A percentile compares a stretch with the other conserved stretches of the same genome.
Conservation (phyloP, 2,329 filamentous ascomycete genomes). For the Colletotrichum theobromicola region DNA sequence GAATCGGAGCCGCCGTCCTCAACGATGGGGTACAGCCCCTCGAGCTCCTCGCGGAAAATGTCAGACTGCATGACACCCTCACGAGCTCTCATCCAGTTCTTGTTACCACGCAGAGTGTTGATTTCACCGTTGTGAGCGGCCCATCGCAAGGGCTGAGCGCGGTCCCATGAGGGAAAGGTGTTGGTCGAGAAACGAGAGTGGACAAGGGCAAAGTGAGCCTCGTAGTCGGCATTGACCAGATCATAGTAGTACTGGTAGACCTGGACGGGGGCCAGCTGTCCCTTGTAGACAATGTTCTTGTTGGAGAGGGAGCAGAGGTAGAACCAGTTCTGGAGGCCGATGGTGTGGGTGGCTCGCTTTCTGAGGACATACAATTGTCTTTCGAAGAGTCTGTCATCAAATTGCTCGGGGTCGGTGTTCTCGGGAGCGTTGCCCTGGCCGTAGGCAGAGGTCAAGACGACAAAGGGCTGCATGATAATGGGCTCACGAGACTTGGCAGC, state of each 20-base stretch:
- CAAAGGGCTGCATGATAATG: conserved; percentile 92
- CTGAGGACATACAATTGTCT: conserved; percentile 91
- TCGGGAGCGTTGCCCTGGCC: conserved; percentile 81
- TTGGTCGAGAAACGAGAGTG: conserved; percentile 98
- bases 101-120: conserved; percentile 95
- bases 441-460: conserved; percentile 86
- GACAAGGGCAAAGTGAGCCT: conserved; percentile 95
- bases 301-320: conserved; percentile 96
- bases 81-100: conserved; percentile 99
- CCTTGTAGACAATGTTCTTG: conserved; percentile 99
- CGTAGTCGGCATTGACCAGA: conserved; percentile 94
- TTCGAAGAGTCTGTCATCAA: conserved; percentile 88
- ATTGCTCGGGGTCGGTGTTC: conserved; percentile 77
- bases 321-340: conserved; percentile 98
- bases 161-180: conserved; percentile 98
- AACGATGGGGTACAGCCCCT: conserved; percentile 89
- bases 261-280: conserved; percentile 90
- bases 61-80: conserved; percentile 95
- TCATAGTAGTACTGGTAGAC: conserved; percentile 99
- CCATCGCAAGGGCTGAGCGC: conserved; percentile 94
- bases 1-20: conserved; percentile 97
- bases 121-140: conserved; percentile 99
- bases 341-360: conserved; percentile 93
- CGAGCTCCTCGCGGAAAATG: conserved; percentile 90
- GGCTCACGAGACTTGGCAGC: conserved; percentile 94